These are phyloP conservation scores for Yamadazyma sp. DNA, from an alignment of 805 yeast species.

Conservation along the genomic window DNA sequence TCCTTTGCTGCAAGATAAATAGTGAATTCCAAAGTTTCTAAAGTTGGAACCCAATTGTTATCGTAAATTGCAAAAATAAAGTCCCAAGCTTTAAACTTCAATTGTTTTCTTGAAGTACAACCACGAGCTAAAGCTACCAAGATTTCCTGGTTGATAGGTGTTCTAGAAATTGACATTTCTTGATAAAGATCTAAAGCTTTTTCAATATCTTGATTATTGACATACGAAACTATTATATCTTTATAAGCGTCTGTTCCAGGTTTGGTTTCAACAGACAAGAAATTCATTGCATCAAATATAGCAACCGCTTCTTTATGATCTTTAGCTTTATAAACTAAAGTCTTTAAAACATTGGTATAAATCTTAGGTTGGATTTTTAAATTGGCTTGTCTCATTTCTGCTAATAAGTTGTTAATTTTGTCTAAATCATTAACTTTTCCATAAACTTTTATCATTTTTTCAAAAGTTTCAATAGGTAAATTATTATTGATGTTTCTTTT, in stretches of 20 bases:
- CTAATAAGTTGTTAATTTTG: conserved; percentile 35
- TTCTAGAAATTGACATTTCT: conserved; percentile 50
- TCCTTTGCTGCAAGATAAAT: conserved; percentile 74
- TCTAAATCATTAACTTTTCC: conserved; percentile 38
- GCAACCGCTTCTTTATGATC: conserved; percentile 62
- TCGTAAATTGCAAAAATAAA: conserved; percentile 64
- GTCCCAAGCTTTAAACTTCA: conserved; percentile 67
- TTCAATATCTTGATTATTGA: conserved; percentile 61
- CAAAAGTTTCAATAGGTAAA: conserved; percentile 40
- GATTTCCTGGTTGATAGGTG: conserved; percentile 31
- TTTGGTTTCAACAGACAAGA: conserved; percentile 57
- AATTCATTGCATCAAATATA: conserved; percentile 83
- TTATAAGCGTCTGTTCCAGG: conserved; percentile 72
- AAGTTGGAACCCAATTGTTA: conserved; percentile 38
- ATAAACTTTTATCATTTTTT: conserved; percentile 43
- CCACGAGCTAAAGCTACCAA: conserved; percentile 63
- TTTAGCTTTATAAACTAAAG: conserved; percentile 51
- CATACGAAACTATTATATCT: conserved; percentile 65
- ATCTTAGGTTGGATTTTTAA: conserved; percentile 43
- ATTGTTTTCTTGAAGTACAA: conserved; percentile 52
- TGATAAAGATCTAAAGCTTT: conserved; percentile 72
- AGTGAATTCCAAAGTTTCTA: conserved; percentile 60
- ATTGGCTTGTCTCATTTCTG: conserved; percentile 34
- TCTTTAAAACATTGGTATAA: conserved; percentile 57
- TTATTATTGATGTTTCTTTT: conserved; percentile 14